These are phyloP conservation scores for Aspergillus sp. DNA, from an alignment of 2,329 filamentous ascomycete genomes.

Conservation along the genomic window DNA sequence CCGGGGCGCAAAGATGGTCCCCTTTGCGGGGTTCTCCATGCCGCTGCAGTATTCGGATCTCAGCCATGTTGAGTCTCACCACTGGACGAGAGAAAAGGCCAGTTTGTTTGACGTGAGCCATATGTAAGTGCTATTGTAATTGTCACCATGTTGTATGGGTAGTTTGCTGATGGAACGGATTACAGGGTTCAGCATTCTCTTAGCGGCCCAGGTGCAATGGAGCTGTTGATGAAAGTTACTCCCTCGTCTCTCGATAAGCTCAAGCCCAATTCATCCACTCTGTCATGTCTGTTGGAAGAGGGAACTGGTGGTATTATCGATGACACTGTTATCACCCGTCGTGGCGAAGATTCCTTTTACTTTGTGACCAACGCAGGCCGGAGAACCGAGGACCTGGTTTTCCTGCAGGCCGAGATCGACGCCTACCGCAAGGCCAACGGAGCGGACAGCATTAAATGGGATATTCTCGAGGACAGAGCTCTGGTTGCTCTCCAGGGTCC, in stretches of 20 bases:
- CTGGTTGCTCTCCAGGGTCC: conserved; percentile 90
- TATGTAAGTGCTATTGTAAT: conserved; percentile 62
- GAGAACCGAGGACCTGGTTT: conserved; percentile 79
- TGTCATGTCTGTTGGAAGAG: conserved; percentile 79
- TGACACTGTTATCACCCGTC: conserved; percentile 82
- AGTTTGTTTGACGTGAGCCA: conserved; percentile 95
- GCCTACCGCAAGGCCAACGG: conserved; percentile 53
- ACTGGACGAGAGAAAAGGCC: conserved; percentile 80
- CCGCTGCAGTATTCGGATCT: conserved; percentile 80
- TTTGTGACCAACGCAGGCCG: conserved; percentile 94
- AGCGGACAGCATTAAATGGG: conserved; percentile 58
- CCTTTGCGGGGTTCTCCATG: conserved; percentile 92
- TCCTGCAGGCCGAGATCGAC: conserved; percentile 65
- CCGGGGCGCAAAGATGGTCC: conserved; percentile 86
- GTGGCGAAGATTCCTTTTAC: conserved; percentile 74
- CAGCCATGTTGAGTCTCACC: conserved; percentile 77
- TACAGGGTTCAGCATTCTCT: conserved; percentile 73
- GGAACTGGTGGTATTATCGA: conserved; percentile 87
- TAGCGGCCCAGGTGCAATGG: conserved; percentile 70
- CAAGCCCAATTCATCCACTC: conserved; percentile 64
- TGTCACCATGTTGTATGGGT: neutral
- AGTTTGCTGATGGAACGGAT: conserved; percentile 6
- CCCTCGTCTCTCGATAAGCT: conserved; percentile 68
- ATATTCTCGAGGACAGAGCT: conserved; percentile 66
- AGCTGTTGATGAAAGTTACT: conserved; percentile 79